Evolutionary conservation across 1,139 yeast genomes (phyloP).

Genomic region (Zygosaccharomyces sapae): DNA sequence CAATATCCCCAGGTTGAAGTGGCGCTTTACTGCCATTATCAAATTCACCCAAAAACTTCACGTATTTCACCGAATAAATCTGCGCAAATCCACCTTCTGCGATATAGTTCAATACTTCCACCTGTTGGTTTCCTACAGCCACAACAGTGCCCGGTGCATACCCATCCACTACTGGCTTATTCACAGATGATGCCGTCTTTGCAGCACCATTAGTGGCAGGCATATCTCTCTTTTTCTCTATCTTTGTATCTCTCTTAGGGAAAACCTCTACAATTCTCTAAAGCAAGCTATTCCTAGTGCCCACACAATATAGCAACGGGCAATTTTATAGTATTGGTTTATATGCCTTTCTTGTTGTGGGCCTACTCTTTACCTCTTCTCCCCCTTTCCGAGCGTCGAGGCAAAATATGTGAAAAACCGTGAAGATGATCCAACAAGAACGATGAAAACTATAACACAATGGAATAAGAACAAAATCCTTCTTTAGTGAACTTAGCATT

Average conservation of each 20-base stretch:
- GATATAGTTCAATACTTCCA: conserved; percentile 54
- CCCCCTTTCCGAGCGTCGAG: conserved; percentile 8
- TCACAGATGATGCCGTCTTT: conserved; percentile 14
- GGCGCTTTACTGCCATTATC: conserved; percentile 16
- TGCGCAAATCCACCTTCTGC: conserved; percentile 78
- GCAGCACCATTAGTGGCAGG: conserved; percentile 15
- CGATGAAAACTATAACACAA: neutral
- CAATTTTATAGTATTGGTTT: neutral
- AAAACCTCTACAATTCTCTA: neutral
- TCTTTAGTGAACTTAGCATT: no score
- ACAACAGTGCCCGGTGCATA: conserved; percentile 50
- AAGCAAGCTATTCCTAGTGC: neutral
- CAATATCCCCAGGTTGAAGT: conserved; percentile 41
- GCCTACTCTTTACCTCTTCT: conserved; percentile 1
- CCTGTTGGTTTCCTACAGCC: conserved; percentile 61
- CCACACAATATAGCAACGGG: neutral
- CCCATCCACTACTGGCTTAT: conserved; percentile 18
- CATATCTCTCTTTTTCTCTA: conserved; percentile 10
- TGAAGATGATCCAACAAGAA: neutral
- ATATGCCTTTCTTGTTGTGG: neutral
- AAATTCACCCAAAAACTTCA: conserved; percentile 30
- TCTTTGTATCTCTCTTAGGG: neutral
- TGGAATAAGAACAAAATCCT: no score
- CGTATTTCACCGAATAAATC: conserved; percentile 55
- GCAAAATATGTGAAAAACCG: conserved; percentile 1